Percentiles rank a stretch among this genome's conserved stretches.
These are phyloP conservation scores for Apiospora sp. DNA, from an alignment of 2,329 filamentous ascomycete genomes.

Conservation along the genomic window DNA sequence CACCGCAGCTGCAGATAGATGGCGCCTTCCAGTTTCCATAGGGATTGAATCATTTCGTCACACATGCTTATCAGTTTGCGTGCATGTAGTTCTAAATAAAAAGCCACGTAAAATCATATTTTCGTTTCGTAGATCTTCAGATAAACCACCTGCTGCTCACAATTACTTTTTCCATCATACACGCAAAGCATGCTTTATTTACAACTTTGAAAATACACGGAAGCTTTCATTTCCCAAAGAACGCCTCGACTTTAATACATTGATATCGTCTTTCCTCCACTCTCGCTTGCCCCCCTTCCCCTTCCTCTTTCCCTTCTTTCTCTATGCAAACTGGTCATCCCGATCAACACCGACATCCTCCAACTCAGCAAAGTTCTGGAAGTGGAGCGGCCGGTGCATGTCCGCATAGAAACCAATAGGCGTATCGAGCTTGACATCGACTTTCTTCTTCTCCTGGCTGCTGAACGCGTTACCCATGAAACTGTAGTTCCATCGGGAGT, in stretches of 20 bases:
- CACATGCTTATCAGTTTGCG: not conserved
- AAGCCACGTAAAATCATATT: conserved; percentile 2
- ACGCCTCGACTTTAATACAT: conserved; percentile 7
- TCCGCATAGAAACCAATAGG: conserved; percentile 91
- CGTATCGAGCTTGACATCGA: conserved; percentile 93
- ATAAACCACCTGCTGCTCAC: not conserved
- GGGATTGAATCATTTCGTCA: not conserved
- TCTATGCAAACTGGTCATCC: conserved; percentile 88
- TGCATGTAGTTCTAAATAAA: not conserved
- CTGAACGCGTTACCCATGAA: conserved; percentile 95
- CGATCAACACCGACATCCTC: conserved; percentile 97
- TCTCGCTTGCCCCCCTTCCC: not conserved
- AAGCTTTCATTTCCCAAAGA: not conserved
- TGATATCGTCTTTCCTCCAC: not conserved
- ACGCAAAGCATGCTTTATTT: conserved; percentile 3
- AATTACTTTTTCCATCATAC: conserved; percentile 13
- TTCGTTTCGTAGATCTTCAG: not conserved
- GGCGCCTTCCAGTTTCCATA: not conserved
- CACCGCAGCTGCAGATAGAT: conserved; percentile 2
- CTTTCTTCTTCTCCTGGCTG: conserved; percentile 86
- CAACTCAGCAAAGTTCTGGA: conserved; percentile 95
- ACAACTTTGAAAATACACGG: conserved; percentile 13
- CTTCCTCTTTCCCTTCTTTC: conserved; percentile 32
- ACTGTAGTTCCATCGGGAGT: conserved; percentile 94
- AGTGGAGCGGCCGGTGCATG: conserved; percentile 90